Evolutionary conservation across 2,329 filamentous ascomycete species (phyloP).

Genomic region (Exserohilum rostratum): DNA sequence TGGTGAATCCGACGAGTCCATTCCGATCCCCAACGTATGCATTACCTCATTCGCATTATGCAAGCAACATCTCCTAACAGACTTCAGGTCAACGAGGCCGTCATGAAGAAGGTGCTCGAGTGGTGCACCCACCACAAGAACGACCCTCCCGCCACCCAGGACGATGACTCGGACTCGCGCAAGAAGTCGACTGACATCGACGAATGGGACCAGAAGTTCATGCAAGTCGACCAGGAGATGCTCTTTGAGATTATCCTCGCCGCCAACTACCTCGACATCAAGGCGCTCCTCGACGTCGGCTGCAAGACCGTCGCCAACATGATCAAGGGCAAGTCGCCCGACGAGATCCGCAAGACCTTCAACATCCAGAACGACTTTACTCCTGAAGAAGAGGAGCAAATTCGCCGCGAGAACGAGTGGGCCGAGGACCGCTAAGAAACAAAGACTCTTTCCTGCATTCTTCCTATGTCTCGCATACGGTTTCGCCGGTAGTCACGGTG

Average conservation of each 20-base stretch:
- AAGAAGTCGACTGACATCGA: conserved; percentile 99
- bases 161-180: conserved; percentile 90
- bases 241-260: conserved; percentile 98
- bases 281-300: conserved; percentile 93
- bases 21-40: conserved; percentile 80
- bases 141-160: conserved; percentile 79
- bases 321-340: conserved; percentile 99
- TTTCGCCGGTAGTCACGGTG: conserved; percentile 3
- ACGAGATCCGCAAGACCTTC: conserved; percentile 99
- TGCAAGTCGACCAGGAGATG: conserved; percentile 99
- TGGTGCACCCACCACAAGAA: conserved; percentile 96
- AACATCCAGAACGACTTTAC: conserved; percentile 99
- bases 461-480: not conserved
- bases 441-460: conserved; percentile 1
- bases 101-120: conserved; percentile 94
- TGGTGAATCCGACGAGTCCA: conserved; percentile 66
- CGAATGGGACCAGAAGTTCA: conserved; percentile 99
- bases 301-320: conserved; percentile 99
- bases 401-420: conserved; percentile 62
- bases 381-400: conserved; percentile 98
- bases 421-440: conserved; percentile 49
- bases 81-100: conserved; percentile 79
- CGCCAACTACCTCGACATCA: conserved; percentile 98
- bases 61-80: conserved; percentile 32
- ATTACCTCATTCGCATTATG: not conserved